Evolutionary conservation across 2,329 filamentous ascomycete species (phyloP).

Genomic region (Drechmeria coniospora): DNA sequence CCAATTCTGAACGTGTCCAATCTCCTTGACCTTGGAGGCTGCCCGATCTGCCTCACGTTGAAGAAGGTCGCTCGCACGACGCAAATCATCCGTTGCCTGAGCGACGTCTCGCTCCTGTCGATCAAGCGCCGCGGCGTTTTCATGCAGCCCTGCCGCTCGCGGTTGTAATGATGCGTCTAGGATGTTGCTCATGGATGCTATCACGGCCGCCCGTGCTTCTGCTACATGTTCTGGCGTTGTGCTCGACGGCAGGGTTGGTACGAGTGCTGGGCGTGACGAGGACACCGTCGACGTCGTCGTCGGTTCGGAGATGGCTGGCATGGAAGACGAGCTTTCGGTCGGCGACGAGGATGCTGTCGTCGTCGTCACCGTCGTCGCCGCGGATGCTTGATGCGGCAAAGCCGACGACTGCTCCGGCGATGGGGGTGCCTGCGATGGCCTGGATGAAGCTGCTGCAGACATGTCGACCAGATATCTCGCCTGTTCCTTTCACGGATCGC

Average conservation of each 20-base stretch:
- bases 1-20: slow-evolving; percentile 77
- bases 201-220: slow-evolving; percentile 42
- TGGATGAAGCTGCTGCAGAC: no score
- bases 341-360: not conserved
- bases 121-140: slow-evolving; percentile 48
- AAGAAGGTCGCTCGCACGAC: slow-evolving; percentile 50
- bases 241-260: slow-evolving; percentile 23
- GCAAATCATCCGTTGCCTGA: slow-evolving; percentile 42
- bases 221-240: slow-evolving; percentile 31
- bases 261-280: slow-evolving; percentile 10
- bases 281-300: slow-evolving; percentile 1
- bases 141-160: slow-evolving; percentile 54
- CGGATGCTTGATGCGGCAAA: no score
- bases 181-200: slow-evolving; percentile 51
- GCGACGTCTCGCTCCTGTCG: slow-evolving; percentile 52
- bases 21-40: slow-evolving; percentile 54
- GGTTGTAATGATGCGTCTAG: slow-evolving; percentile 53
- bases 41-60: slow-evolving; percentile 47
- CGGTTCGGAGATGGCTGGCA: no score
- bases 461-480: no score
- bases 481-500: no score
- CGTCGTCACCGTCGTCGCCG: no score
- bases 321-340: no score
- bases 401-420: no score
- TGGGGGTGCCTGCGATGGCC: no score